A percentile compares a stretch with the other conserved stretches of the same genome.
These are phyloP conservation scores for Neofusicoccum sp. DNA, from an alignment of 2,329 filamentous ascomycete species.

Conservation along the genomic window DNA sequence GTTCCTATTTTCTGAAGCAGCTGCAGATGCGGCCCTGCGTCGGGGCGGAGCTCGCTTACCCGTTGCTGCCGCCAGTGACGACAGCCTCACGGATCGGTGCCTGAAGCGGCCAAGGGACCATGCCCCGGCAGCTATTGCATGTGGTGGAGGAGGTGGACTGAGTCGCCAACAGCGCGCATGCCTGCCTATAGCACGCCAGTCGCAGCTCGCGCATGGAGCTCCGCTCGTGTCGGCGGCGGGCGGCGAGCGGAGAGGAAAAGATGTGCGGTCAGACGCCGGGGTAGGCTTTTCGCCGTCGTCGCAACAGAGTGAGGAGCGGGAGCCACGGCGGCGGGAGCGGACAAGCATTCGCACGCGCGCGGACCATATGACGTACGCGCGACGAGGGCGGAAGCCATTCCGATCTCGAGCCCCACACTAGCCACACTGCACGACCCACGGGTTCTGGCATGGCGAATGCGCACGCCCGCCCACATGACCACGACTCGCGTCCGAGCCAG, in stretches of 20 bases:
- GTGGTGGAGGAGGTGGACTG: neutral
- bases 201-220: neutral
- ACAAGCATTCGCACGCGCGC: neutral
- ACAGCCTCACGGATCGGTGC: neutral
- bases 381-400: neutral
- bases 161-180: neutral
- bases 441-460: neutral
- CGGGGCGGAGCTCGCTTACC: neutral
- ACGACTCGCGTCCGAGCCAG: conserved; percentile 13
- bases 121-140: neutral
- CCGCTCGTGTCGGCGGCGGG: neutral
- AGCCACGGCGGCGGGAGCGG: neutral
- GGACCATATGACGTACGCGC: neutral
- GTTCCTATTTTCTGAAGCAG: conserved; percentile 11
- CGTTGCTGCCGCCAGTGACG: neutral
- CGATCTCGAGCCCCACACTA: conserved; percentile 17
- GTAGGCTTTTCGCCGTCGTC: neutral
- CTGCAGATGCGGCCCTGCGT: neutral
- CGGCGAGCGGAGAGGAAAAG: neutral
- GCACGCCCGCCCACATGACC: conserved; percentile 5
- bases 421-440: conserved; percentile 13
- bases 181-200: conserved; percentile 6
- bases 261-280: neutral
- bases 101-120: neutral
- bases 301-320: neutral